Percentiles rank a stretch among this genome's conserved stretches.
Evolutionary conservation across 2,329 filamentous ascomycete species (phyloP).

Genomic region (Geoglossum cookeanum): DNA sequence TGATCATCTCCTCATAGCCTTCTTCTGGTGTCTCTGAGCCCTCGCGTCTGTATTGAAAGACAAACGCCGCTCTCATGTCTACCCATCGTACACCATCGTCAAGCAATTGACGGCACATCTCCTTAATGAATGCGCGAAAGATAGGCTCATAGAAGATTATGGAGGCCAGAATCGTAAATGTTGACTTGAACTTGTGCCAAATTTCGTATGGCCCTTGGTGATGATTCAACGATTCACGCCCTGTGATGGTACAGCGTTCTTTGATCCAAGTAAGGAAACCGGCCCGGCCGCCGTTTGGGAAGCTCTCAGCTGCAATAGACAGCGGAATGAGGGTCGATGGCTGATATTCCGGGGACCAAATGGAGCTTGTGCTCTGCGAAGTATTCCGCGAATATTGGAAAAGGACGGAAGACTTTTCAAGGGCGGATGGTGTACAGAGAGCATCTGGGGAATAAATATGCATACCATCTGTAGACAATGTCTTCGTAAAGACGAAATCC

Average conservation of each 20-base stretch:
- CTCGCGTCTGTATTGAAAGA: conserved; percentile 46
- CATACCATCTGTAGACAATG: conserved; percentile 54
- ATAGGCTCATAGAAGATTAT: conserved; percentile 84
- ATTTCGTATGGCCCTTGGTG: conserved; percentile 69
- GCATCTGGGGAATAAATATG: conserved; percentile 43
- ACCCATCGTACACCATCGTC: conserved; percentile 72
- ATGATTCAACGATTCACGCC: conserved; percentile 55
- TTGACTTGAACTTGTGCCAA: conserved; percentile 62
- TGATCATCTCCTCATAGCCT: conserved; percentile 51
- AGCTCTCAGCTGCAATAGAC: conserved; percentile 46
- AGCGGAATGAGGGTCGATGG: conserved; percentile 39
- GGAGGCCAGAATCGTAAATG: conserved; percentile 53
- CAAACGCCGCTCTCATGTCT: conserved; percentile 63
- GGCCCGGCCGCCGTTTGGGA: conserved; percentile 48
- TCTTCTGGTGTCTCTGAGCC: conserved; percentile 45
- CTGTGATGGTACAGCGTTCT: conserved; percentile 49
- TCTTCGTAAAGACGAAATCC: conserved; percentile 55
- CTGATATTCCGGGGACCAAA: conserved; percentile 50
- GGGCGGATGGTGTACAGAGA: conserved; percentile 33
- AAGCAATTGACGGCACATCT: conserved; percentile 51
- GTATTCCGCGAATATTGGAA: conserved; percentile 31
- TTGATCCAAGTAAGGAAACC: conserved; percentile 67
- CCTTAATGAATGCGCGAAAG: conserved; percentile 54
- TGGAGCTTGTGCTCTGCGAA: conserved; percentile 22
- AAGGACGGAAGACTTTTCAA: conserved; percentile 41